Base-by-base conservation (phyloP, 305 asterid genomes). In the Fraxinus sp. region DNA sequence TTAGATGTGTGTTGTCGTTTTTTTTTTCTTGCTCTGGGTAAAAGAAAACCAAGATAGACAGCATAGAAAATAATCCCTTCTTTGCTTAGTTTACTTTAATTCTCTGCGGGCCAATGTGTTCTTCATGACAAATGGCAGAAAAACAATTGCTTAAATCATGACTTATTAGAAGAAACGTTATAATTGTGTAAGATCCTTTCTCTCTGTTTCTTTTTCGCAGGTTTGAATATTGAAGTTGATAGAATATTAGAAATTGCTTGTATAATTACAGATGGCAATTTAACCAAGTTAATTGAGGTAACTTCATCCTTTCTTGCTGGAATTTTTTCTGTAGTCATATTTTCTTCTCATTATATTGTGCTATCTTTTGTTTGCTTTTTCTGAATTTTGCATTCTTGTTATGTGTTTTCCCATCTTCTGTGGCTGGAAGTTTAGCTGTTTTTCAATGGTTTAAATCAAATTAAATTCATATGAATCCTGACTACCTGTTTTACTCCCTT, bases 231-330 rank as follows among this genome's bases (percentile, higher is more conserved):
- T 86, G 96, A 94, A 87, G 83, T 85, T 49, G 99, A 95, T 82
- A 88, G 91, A 86, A 93, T 94, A 86, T 85, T 95, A 92, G 98
- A 95, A 89, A 95, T 95, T 86, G 97, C 99, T 72, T 94, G 99
- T 88, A 89, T 95, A 77, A 89, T 94, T 78, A 95, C 98, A 9
- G 93, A 95, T 88, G 97, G 98, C 83, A 90, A 86, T 64, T 88
- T 95, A 88, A 93, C 88, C 79, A 93, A 90, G 89, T 89, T 88
- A 66, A 82, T 92, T 81, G 98, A 94, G 97, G 99, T 94, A 87
- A 81, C 82, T 79, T 70, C 59, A 71, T 52, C 73, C 72, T 64
- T 59, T 18, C 79, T 64, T 49, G 26, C 79, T 28, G 30, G 5
- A 20, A 35, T 6, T 7, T 20, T n/a, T 79, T 20, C 18, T 81